These are phyloP conservation scores for Zangia roseola DNA, from an alignment of 768 basidiomycete species.

Conservation along the genomic window DNA sequence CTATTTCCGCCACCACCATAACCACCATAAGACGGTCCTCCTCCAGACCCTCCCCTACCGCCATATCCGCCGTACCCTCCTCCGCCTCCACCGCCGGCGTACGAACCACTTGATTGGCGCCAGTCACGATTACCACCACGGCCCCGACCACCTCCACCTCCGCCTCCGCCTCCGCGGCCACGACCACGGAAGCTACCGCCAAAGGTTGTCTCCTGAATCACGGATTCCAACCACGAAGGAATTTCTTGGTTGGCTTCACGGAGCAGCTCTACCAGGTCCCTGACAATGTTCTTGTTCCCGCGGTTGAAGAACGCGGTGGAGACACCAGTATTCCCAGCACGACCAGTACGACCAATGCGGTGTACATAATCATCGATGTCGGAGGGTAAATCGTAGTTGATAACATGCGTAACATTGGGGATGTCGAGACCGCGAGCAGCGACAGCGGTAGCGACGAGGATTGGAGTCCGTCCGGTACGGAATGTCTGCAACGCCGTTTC, in stretches of 20 bases:
- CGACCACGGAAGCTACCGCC: conserved; percentile 57
- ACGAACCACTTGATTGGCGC: conserved; percentile 27
- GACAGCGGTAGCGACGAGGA: conserved; percentile 97
- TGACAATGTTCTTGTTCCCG: conserved; percentile 88
- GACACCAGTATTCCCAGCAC: conserved; percentile 96
- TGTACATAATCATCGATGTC: conserved; percentile 99
- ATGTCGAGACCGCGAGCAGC: conserved; percentile 99
- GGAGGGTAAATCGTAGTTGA: conserved; percentile 96
- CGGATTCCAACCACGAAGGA: conserved; percentile 85
- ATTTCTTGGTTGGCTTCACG: conserved; percentile 96
- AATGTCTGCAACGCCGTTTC: conserved; percentile 95
- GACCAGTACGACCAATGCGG: conserved; percentile 96
- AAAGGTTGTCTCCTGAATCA: conserved; percentile 79
- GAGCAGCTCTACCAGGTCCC: conserved; percentile 89
- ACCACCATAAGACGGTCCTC: conserved; percentile 29
- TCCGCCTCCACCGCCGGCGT: conserved; percentile 32
- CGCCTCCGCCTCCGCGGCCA: conserved; percentile 43
- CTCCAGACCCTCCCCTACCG: conserved; percentile 43
- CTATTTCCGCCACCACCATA: conserved; percentile 28
- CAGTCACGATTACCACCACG: conserved; percentile 39
- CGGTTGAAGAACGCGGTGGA: conserved; percentile 96
- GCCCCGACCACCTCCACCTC: conserved; percentile 28
- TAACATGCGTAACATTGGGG: conserved; percentile 97
- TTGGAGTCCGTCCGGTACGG: conserved; percentile 91
- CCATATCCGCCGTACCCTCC: conserved; percentile 35